Conservation (phyloP, 768 basidiomycete species). For the Leccinum uliginosum region DNA sequence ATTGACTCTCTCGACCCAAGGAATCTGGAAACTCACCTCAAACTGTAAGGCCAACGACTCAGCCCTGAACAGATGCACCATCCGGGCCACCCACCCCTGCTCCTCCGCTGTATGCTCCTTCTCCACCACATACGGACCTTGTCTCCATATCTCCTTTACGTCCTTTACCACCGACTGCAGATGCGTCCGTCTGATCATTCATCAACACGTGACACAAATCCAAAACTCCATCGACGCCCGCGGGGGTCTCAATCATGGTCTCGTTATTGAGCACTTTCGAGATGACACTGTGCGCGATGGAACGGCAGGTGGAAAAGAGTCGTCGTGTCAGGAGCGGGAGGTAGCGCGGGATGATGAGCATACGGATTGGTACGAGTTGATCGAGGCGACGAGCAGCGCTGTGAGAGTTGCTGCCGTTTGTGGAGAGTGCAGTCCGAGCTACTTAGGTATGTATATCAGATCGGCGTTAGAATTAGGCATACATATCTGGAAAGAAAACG, state of each 20-base stretch:
- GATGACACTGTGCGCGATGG: conserved; percentile 91
- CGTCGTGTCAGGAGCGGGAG: conserved; percentile 81
- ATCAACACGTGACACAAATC: conserved; percentile 91
- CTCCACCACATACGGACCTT: conserved; percentile 61
- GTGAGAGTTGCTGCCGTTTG: conserved; percentile 90
- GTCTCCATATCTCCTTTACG: conserved; percentile 47
- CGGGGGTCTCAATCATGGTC: conserved; percentile 88
- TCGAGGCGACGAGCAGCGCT: conserved; percentile 89
- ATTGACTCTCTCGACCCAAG: not conserved
- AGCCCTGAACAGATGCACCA: conserved; percentile 92
- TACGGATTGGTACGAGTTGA: conserved; percentile 96
- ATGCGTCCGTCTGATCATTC: conserved; percentile 70
- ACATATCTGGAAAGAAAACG: conserved; percentile 3
- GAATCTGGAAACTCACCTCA: conserved; percentile 45
- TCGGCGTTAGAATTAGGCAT: not conserved
- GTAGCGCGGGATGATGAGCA: conserved; percentile 86
- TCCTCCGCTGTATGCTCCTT: conserved; percentile 94
- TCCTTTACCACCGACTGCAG: conserved; percentile 5
- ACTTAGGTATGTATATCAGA: too few relatives aligned
- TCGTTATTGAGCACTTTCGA: conserved; percentile 96
- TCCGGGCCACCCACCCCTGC: conserved; percentile 97
- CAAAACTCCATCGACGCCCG: conserved; percentile 91
- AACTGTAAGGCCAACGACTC: conserved; percentile 90
- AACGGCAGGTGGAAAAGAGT: conserved; percentile 83
- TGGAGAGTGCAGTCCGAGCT: conserved; percentile 89